Evolutionary conservation across 352 stramenopile species (phyloP).

Genomic region (Pythium folliculosum): DNA sequence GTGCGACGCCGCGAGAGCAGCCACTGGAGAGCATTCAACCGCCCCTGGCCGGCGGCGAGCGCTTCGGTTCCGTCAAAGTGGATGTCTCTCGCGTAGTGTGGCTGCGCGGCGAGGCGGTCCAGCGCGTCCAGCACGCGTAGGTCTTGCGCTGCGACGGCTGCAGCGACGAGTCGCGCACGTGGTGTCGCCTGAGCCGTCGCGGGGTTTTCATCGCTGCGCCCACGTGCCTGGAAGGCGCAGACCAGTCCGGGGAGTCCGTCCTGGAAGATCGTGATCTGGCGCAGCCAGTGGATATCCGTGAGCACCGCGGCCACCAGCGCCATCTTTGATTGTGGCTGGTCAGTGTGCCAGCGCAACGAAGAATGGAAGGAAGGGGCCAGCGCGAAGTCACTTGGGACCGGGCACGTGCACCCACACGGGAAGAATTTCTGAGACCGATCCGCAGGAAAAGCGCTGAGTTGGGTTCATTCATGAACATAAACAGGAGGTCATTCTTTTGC

Average conservation of each 20-base stretch:
- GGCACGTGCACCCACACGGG: no score
- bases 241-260: constrained; percentile 9
- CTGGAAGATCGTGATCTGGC: constrained; percentile 18
- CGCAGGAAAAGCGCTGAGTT: no score
- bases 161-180: background rate
- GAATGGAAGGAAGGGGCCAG: background rate
- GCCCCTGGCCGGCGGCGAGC: background rate
- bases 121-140: constrained; percentile 12
- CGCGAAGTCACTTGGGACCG: no score
- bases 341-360: background rate
- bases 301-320: constrained; percentile 1
- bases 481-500: no score
- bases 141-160: constrained; percentile 6
- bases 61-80: background rate
- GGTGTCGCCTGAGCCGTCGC: background rate
- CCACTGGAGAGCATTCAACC: background rate
- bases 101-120: constrained; percentile 3
- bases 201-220: background rate
- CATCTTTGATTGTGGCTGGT: background rate
- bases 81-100: constrained; percentile 1
- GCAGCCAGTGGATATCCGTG: constrained; percentile 12
- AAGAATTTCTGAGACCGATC: no score
- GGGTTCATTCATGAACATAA: no score
- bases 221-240: background rate
- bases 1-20: background rate